Conservation (phyloP, 371 early-diverging fungal genomes). For the Funneliformis caledonium region DNA sequence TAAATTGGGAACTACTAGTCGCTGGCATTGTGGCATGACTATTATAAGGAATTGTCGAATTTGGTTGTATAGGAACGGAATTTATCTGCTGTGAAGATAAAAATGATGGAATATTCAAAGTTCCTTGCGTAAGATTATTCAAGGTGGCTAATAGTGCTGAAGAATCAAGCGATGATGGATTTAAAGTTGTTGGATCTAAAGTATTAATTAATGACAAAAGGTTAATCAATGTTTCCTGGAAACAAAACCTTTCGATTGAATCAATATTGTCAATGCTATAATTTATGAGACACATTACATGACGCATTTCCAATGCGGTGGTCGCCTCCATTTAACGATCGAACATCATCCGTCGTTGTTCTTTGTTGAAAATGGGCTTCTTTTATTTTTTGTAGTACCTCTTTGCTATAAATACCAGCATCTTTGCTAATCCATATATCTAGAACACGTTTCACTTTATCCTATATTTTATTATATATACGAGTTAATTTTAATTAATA, state of each 20-base stretch:
- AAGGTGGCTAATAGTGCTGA: slow-evolving; percentile 33
- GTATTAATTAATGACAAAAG: not conserved
- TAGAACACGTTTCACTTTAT: slow-evolving; percentile 65
- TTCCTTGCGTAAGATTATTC: slow-evolving; percentile 37
- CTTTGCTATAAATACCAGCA: slow-evolving; percentile 50
- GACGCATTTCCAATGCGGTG: not conserved
- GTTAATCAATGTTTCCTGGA: too few relatives aligned
- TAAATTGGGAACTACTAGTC: not conserved
- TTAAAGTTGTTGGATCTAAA: slow-evolving; percentile 1
- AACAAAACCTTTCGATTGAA: not conserved
- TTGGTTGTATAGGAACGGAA: slow-evolving; percentile 9
- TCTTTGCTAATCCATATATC: slow-evolving; percentile 58
- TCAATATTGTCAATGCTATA: not conserved
- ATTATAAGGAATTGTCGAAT: slow-evolving; percentile 20
- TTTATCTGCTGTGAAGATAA: slow-evolving; percentile 25
- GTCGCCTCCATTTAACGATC: not conserved
- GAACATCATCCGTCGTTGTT: not conserved
- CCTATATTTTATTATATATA: slow-evolving; percentile 47
- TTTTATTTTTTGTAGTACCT: slow-evolving; percentile 49
- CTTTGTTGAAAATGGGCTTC: slow-evolving; percentile 29
- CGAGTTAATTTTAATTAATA: not conserved
- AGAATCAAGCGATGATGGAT: slow-evolving; percentile 23
- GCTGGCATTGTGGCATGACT: slow-evolving; percentile 9
- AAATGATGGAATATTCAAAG: slow-evolving; percentile 38
- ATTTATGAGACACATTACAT: slow-evolving; percentile 22